Conservation (phyloP, 306 rosid species). For the Cyclanthera cordifolia region DNA sequence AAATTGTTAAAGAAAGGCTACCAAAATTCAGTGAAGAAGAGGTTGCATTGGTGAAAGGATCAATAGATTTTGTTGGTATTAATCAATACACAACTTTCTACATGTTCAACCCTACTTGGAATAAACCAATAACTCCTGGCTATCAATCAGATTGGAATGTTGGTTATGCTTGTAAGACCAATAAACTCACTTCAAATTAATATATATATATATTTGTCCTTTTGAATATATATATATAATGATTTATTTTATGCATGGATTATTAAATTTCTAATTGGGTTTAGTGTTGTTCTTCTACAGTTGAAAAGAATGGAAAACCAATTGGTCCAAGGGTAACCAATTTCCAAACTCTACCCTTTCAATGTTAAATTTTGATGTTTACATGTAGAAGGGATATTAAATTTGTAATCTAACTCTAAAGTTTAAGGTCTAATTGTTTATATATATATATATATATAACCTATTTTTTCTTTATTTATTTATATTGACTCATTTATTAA, state of each 20-base stretch:
- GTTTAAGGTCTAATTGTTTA: too few species aligned
- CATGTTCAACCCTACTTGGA: constrained; percentile 40
- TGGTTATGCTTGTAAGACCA: constrained; percentile 61
- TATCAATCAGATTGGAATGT: constrained; percentile 80
- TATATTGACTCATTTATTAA: too few species aligned
- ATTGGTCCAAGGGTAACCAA: constrained; percentile 56
- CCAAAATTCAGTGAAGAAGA: constrained; percentile 75
- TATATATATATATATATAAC: too few species aligned
- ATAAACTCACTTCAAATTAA: background rate
- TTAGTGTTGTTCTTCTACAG: constrained; percentile 28
- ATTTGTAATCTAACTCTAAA: background rate
- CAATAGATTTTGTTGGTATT: constrained; percentile 65
- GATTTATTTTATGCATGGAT: background rate
- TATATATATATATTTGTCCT: background rate
- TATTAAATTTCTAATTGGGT: background rate
- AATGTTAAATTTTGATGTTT: background rate
- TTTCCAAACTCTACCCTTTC: background rate
- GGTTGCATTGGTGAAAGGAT: constrained; percentile 69
- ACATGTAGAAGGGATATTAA: too few species aligned
- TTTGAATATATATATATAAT: background rate
- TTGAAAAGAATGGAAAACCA: constrained; percentile 61
- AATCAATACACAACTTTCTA: constrained; percentile 77
- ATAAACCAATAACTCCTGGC: constrained; percentile 37
- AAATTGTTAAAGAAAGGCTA: constrained; percentile 62
- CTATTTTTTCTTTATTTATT: too few species aligned